Percentiles rank a stretch among this genome's conserved stretches.
These are phyloP conservation scores for Colletotrichum orbiculare DNA, from an alignment of 2,329 filamentous ascomycete species.

Conservation along the genomic window DNA sequence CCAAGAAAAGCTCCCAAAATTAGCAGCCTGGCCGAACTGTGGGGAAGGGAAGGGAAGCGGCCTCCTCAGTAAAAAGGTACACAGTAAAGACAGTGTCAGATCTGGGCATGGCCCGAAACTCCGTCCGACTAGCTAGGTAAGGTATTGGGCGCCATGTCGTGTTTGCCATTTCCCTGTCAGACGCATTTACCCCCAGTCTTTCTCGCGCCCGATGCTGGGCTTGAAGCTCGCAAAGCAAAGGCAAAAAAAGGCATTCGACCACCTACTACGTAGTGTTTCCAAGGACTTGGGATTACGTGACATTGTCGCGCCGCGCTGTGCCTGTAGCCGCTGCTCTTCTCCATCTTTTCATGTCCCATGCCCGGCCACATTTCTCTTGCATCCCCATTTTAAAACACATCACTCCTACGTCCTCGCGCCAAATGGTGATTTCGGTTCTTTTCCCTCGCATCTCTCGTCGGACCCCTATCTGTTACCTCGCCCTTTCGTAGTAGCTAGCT, in stretches of 20 bases:
- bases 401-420: conserved; percentile 19
- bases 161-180: conserved; percentile 10
- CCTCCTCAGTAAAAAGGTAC: background rate
- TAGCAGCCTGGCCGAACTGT: background rate
- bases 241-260: background rate
- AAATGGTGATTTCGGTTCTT: background rate
- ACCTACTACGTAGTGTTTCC: too few relatives aligned
- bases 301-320: background rate
- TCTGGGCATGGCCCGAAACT: conserved; percentile 16
- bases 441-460: background rate
- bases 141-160: background rate
- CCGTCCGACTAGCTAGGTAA: conserved; percentile 5
- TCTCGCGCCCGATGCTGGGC: background rate
- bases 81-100: conserved; percentile 9
- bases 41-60: background rate
- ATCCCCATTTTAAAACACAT: conserved; percentile 4
- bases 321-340: background rate
- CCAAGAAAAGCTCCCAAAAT: conserved; percentile 1
- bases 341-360: conserved; percentile 7
- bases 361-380: conserved; percentile 6
- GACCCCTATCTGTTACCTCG: background rate
- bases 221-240: conserved; percentile 29
- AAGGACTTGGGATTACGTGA: background rate
- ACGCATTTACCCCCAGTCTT: conserved; percentile 11
- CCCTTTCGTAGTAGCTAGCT: conserved; percentile 12